A percentile compares a stretch with the other conserved stretches of the same genome.
phyloP scores from a whole-genome alignment of 257 asterid species.

The Lycium ferocissimum region DNA sequence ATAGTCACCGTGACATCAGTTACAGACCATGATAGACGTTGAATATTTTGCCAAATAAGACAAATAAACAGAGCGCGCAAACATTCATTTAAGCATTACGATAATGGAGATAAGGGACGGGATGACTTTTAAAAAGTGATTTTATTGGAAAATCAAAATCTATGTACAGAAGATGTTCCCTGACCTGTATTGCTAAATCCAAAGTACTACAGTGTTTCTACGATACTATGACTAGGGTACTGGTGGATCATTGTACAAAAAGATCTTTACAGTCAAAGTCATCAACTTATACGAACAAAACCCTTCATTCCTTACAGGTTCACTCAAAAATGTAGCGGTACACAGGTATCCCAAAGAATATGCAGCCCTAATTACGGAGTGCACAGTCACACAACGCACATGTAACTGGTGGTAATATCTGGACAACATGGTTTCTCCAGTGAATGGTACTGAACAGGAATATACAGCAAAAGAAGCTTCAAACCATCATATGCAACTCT shows the following conservation, averaged over 20 bases:
- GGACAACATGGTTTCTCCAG: constrained; percentile 44
- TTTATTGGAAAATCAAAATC: constrained; percentile 64
- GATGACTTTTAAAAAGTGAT: constrained; percentile 43
- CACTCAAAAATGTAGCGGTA: constrained; percentile 57
- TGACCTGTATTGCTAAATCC: constrained; percentile 73
- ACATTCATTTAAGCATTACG: constrained; percentile 26
- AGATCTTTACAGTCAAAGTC: constrained; percentile 78
- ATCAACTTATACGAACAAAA: constrained; percentile 54
- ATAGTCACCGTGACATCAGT: constrained; percentile 30
- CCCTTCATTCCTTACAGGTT: constrained; percentile 43
- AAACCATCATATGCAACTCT: constrained; percentile 83
- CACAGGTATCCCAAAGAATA: constrained; percentile 65
- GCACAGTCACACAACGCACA: constrained; percentile 52
- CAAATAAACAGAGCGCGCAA: constrained; percentile 23
- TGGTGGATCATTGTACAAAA: constrained; percentile 57
- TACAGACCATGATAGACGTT: constrained; percentile 24
- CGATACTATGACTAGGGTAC: constrained; percentile 58
- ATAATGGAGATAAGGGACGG: not conserved
- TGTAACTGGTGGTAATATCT: constrained; percentile 46
- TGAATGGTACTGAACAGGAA: constrained; percentile 52
- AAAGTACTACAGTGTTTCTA: constrained; percentile 60
- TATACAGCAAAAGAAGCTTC: constrained; percentile 62
- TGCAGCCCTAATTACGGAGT: constrained; percentile 50
- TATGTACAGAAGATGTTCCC: constrained; percentile 78
- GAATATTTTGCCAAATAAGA: not conserved